Conservation (phyloP, 2,329 filamentous ascomycete genomes). For the Microascus cirrosus region DNA sequence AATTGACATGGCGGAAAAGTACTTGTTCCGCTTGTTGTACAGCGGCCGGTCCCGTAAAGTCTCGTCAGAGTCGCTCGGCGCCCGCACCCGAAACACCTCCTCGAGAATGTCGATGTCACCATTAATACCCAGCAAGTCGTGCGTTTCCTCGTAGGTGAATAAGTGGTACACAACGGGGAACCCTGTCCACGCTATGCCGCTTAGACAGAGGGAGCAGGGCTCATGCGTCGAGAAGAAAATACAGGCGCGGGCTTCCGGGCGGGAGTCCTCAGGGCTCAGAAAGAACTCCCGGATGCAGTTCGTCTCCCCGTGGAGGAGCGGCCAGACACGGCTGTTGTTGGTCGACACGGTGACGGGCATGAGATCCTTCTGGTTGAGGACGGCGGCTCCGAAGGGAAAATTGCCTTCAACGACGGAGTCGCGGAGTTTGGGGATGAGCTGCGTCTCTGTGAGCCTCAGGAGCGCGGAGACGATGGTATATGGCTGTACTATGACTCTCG, state of each 20-base stretch:
- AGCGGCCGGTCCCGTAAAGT: conserved; percentile 26
- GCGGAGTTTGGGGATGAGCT: background rate
- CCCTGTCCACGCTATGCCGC: conserved; percentile 46
- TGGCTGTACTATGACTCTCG: background rate
- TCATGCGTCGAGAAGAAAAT: conserved; percentile 49
- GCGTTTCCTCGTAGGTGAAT: conserved; percentile 47
- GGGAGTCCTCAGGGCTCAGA: conserved; percentile 12
- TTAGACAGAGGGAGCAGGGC: conserved; percentile 46
- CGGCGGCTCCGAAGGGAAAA: conserved; percentile 42
- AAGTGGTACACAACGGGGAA: conserved; percentile 46
- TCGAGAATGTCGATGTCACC: conserved; percentile 47
- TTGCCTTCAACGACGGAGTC: background rate
- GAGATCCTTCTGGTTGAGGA: conserved; percentile 31
- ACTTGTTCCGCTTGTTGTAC: conserved; percentile 46
- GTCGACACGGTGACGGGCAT: conserved; percentile 35
- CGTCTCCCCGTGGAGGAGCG: conserved; percentile 47
- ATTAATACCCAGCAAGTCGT: conserved; percentile 43
- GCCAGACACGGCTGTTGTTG: conserved; percentile 43
- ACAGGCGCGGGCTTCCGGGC: conserved; percentile 33
- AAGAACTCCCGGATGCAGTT: conserved; percentile 51
- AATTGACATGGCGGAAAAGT: conserved; percentile 33
- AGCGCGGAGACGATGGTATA: background rate
- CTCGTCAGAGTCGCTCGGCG: conserved; percentile 22
- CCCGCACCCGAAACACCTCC: conserved; percentile 39
- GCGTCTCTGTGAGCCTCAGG: background rate